Percentiles rank a stretch among this genome's conserved stretches.
These are phyloP conservation scores for Lithocarpus polystachyus DNA, from an alignment of 306 rosid species.

Conservation along the genomic window DNA sequence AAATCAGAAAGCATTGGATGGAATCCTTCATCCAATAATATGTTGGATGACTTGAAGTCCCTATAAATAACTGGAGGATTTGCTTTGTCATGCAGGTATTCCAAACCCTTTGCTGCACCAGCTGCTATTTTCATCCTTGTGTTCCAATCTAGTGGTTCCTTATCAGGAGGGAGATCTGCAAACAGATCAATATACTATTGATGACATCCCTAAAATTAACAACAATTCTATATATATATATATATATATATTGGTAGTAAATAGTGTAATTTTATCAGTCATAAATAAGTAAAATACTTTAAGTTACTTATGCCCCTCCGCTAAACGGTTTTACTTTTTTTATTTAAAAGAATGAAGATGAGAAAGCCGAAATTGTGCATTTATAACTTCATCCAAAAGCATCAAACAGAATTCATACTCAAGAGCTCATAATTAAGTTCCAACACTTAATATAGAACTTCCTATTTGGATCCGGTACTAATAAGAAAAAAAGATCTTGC, in stretches of 20 bases:
- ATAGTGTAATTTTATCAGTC: neutral
- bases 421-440: neutral
- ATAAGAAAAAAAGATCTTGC: neutral
- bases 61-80: conserved; percentile 89
- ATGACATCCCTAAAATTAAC: neutral
- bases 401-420: neutral
- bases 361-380: neutral
- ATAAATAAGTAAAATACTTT: neutral
- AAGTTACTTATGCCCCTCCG: neutral
- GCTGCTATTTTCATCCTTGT: conserved; percentile 90
- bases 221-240: neutral
- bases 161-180: conserved; percentile 77
- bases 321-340: neutral
- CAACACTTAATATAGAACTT: neutral
- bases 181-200: conserved; percentile 6
- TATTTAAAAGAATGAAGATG: neutral
- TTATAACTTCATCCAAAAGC: neutral
- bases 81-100: conserved; percentile 85
- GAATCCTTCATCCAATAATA: conserved; percentile 78
- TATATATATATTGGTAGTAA: neutral
- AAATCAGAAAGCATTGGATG: conserved; percentile 93
- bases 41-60: conserved; percentile 90
- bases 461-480: neutral
- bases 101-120: conserved; percentile 88
- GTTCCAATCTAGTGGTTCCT: conserved; percentile 85